Evolutionary conservation across 768 basidiomycete species (phyloP), one percentile per base, ranked within the genome.

Genomic region (Tremella mesenterica): DNA sequence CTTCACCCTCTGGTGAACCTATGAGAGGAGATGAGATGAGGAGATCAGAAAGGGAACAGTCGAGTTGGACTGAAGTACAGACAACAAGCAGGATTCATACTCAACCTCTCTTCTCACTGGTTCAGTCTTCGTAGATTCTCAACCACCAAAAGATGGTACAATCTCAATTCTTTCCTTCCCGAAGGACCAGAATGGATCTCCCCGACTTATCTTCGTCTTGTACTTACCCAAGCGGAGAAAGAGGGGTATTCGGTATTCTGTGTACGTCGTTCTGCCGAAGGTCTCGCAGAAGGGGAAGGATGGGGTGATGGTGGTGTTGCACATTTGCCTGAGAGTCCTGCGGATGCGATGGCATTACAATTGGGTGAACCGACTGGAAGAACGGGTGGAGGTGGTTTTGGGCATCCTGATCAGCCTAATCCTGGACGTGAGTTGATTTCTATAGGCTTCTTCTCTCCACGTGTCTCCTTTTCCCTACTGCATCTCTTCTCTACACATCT

Each of bases 41-140:
- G n/a, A n/a, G n/a, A n/a, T n/a, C n/a, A 25, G 39, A 33, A 26
- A 36, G 13, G n/a, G 21, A 25, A 26, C 43, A 12, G 30, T 10
- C 39, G 26, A 3, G 5, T 46, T 26, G 10, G 12, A 25, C 48
- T 51, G 20, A 50, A 54, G 44, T 48, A 44, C 48, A 92, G 90
- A 64, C 77, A 79, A 6, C 88, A 93, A 70, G 79, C 85, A 28
- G 91, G 83, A 2, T 95, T 91, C 68, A 84, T 95, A 52, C 79
- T 95, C 29, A 88, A 95, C 67, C 79, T 85, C 41, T 77, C 84
- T 44, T 83, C 86, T 49, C 91, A 93, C 64, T 95, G 91, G 91
- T 87, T 86, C 67, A 85, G 88, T 8, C 76, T 89, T 28, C 82
- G 88, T 41, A 81, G 85, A 18, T 92, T 92, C 65, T 20, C 54